phyloP scores from a whole-genome alignment of 2,329 filamentous ascomycete species.

The Colletotrichum navitas region DNA sequence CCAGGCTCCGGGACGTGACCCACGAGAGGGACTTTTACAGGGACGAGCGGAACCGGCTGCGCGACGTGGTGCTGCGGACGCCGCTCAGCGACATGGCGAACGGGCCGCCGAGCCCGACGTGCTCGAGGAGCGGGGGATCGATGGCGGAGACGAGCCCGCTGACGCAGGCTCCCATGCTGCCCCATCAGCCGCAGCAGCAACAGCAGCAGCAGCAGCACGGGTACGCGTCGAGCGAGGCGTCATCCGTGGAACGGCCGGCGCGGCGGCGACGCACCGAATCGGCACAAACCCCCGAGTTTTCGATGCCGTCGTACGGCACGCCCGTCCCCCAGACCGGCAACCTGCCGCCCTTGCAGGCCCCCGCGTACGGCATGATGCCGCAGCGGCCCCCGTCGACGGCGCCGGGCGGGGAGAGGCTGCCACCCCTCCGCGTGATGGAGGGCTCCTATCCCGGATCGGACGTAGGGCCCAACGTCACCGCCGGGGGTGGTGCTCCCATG shows the following conservation, averaged over 20 bases:
- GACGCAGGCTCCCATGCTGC: constrained; percentile 46
- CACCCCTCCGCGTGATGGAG: constrained; percentile 62
- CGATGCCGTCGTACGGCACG: constrained; percentile 55
- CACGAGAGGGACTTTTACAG: constrained; percentile 81
- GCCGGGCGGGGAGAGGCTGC: constrained; percentile 58
- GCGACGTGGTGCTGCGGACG: constrained; percentile 73
- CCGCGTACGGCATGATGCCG: constrained; percentile 53
- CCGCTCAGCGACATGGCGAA: constrained; percentile 67
- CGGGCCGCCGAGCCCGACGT: constrained; percentile 64
- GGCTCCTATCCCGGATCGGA: constrained; percentile 43
- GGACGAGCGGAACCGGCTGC: constrained; percentile 77
- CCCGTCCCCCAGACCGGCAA: constrained; percentile 51
- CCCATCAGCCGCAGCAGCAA: constrained; percentile 44
- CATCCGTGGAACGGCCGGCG: constrained; percentile 59
- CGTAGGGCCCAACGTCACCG: constrained; percentile 20
- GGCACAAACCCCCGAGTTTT: constrained; percentile 57
- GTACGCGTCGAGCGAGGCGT: constrained; percentile 57
- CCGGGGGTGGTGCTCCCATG: constrained; percentile 27
- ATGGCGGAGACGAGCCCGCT: constrained; percentile 55
- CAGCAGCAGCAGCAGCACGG: constrained; percentile 45
- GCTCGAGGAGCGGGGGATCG: constrained; percentile 52
- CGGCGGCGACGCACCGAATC: constrained; percentile 62
- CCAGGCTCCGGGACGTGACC: constrained; percentile 64
- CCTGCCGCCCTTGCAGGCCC: constrained; percentile 57
- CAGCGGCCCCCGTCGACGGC: constrained; percentile 55